Evolutionary conservation across 2,329 filamentous ascomycete species (phyloP), one percentile per base, ranked within the genome.

Genomic region (Fusarium musae): DNA sequence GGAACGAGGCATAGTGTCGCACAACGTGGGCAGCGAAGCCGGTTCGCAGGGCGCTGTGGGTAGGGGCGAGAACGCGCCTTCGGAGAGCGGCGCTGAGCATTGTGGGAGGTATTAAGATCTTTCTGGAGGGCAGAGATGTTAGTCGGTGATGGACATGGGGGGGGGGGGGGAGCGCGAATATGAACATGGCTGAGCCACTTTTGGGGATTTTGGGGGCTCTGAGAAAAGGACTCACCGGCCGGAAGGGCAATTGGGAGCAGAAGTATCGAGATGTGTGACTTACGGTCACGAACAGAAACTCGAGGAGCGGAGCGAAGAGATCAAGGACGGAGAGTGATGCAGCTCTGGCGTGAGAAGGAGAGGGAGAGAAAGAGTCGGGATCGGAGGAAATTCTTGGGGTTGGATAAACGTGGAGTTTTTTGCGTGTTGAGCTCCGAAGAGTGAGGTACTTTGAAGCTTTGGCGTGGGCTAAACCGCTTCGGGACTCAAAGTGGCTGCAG

Each of bases 1-100:
- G 97, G 87, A 94, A 98, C 56, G 96, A 97, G 77, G 89, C 96
- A 87, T 89, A 90, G 84, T 85, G 89, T 86, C 90, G 87, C 83
- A 89, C 86, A 72, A 91, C 84, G 79, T 86, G 87, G 74, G 86
- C 86, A 62, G 85, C 81, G 78, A 87, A 84, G 77, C 85, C 85
- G 74, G 83, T 84, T 80, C 87, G 85, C 79, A 88, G 83, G 78
- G 86, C 81, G 77, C 84, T 83, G 74, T 86, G 84, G 76, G 87
- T 83, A 75, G 82, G 82, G 75, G 82, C 84, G 80, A 91, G 85
- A 80, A 85, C 85, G 80, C 89, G 88, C 88, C 89, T 89, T 85
- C 90, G 86, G 79, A 91, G 85, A 77, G 89, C 88, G 78, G 89
- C 88, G 82, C 88, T 87, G 84, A 91, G 87, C 90, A 92, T 92